A percentile compares a stretch with the other conserved stretches of the same genome.
phyloP scores from a whole-genome alignment of 2,329 filamentous ascomycete genomes.

The Colletotrichum limetticola region DNA sequence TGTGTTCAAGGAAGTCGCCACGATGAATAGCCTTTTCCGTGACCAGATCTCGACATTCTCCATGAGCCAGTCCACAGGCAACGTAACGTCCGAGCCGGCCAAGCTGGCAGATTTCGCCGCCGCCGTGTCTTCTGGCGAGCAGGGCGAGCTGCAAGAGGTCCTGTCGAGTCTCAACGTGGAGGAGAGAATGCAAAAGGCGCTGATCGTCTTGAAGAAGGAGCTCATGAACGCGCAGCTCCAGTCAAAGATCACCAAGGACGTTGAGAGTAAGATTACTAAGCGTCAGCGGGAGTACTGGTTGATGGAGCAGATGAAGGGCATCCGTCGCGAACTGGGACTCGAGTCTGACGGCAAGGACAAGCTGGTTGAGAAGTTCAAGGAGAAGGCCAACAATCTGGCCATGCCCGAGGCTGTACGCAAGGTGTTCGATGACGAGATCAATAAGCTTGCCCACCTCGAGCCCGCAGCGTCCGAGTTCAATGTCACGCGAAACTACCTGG shows the following conservation, averaged over 20 bases:
- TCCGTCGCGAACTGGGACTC: slow-evolving; percentile 92
- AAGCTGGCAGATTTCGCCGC: slow-evolving; percentile 98
- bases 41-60: slow-evolving; percentile 98
- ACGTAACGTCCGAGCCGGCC: slow-evolving; percentile 92
- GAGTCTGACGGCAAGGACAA: slow-evolving; percentile 99
- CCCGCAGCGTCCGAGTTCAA: slow-evolving; percentile 98
- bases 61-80: slow-evolving; percentile 93
- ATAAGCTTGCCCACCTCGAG: slow-evolving; percentile 95
- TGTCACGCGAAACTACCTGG: slow-evolving; percentile 96
- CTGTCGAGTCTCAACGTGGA: slow-evolving; percentile 91
- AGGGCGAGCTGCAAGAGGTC: slow-evolving; percentile 91
- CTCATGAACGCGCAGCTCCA: slow-evolving; percentile 98
- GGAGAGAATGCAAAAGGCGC: slow-evolving; percentile 88
- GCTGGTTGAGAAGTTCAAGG: slow-evolving; percentile 95
- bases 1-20: slow-evolving; percentile 96
- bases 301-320: slow-evolving; percentile 99
- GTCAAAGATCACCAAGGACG: slow-evolving; percentile 97
- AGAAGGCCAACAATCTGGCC: slow-evolving; percentile 90
- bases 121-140: slow-evolving; percentile 93
- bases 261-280: slow-evolving; percentile 97
- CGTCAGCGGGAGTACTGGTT: slow-evolving; percentile 98
- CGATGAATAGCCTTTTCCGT: slow-evolving; percentile 92
- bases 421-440: slow-evolving; percentile 97
- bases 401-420: slow-evolving; percentile 98
- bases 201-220: slow-evolving; percentile 96